Conservation (phyloP, 2,329 filamentous ascomycete genomes). For the Cercospora beticola region DNA sequence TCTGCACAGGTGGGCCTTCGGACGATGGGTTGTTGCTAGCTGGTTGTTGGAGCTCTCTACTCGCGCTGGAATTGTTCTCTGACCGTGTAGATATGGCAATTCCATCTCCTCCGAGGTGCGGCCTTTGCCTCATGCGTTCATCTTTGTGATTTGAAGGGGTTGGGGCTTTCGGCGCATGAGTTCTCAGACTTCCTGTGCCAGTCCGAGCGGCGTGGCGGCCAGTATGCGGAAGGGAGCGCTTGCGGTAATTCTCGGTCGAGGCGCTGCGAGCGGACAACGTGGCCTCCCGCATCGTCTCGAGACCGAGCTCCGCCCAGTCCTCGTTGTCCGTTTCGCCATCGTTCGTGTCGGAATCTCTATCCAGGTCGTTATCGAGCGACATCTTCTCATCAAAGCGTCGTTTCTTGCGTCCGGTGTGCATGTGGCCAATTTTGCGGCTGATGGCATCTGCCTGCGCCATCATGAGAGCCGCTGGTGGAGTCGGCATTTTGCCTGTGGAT, state of each 20-base stretch:
- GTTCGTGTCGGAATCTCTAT: constrained; percentile 33
- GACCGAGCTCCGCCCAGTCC: constrained; percentile 89
- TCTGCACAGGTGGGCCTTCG: not conserved
- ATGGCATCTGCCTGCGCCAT: not conserved
- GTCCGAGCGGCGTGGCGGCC: constrained; percentile 28
- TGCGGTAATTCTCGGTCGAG: constrained; percentile 32
- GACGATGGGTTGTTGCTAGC: not conserved
- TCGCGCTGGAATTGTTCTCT: not conserved
- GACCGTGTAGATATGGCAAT: not conserved
- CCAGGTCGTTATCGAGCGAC: constrained; percentile 67
- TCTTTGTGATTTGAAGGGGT: not conserved
- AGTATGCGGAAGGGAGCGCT: constrained; percentile 31
- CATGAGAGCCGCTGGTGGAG: not conserved
- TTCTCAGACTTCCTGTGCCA: constrained; percentile 25
- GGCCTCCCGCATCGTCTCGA: constrained; percentile 74
- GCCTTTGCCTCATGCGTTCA: not conserved
- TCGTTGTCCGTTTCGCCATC: constrained; percentile 86
- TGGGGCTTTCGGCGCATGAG: not conserved
- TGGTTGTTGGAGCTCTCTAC: not conserved
- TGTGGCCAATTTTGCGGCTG: constrained; percentile 14
- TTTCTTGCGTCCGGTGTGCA: constrained; percentile 26
- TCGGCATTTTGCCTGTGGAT: not conserved
- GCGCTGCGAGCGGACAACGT: constrained; percentile 41
- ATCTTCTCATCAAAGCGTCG: constrained; percentile 60
- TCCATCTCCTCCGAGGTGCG: not conserved